Percentiles rank a stretch among this genome's conserved stretches.
Evolutionary conservation across 495 filamentous ascomycete species (phyloP).

Genomic region (Chaetomium tenue): DNA sequence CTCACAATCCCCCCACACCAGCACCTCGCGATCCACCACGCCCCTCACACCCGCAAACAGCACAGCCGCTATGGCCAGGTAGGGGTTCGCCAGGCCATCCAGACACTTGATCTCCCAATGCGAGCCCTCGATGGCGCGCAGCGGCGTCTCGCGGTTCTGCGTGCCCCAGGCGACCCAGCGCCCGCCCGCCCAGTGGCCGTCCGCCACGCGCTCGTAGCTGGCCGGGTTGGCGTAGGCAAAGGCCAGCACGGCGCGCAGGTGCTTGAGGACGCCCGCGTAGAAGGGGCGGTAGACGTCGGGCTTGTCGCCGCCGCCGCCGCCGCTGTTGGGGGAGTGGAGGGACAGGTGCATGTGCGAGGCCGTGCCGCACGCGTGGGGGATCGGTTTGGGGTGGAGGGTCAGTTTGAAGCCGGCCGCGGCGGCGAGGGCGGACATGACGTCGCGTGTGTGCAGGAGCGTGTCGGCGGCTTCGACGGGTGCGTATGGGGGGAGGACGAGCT

Average conservation of each 20-base stretch:
- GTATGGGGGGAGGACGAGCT: slow-evolving; percentile 68
- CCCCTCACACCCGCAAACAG: slow-evolving; percentile 66
- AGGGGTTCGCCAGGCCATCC: slow-evolving; percentile 73
- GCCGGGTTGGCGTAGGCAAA: slow-evolving; percentile 59
- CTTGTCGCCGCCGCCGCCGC: slow-evolving; percentile 26
- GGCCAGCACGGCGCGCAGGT: slow-evolving; percentile 63
- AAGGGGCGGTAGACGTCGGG: slow-evolving; percentile 53
- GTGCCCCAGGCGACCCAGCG: slow-evolving; percentile 74
- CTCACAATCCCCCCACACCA: slow-evolving; percentile 58
- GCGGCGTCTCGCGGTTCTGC: slow-evolving; percentile 68
- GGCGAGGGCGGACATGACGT: slow-evolving; percentile 61
- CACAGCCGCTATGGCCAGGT: slow-evolving; percentile 65
- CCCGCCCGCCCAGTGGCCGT: slow-evolving; percentile 72
- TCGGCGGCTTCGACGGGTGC: slow-evolving; percentile 69
- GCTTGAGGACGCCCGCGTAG: slow-evolving; percentile 64
- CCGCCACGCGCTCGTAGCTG: slow-evolving; percentile 62
- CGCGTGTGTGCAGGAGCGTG: slow-evolving; percentile 66
- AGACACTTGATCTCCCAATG: slow-evolving; percentile 71
- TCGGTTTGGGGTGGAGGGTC: slow-evolving; percentile 76
- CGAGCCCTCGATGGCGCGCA: slow-evolving; percentile 58
- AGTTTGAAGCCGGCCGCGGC: slow-evolving; percentile 61
- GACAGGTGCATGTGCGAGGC: slow-evolving; percentile 70
- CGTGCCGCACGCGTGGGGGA: slow-evolving; percentile 56
- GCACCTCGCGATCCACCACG: slow-evolving; percentile 42
- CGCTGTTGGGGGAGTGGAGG: slow-evolving; percentile 42